Evolutionary conservation across 2,329 filamentous ascomycete genomes (phyloP).

Genomic region (Lasiodiplodia theobromae): DNA sequence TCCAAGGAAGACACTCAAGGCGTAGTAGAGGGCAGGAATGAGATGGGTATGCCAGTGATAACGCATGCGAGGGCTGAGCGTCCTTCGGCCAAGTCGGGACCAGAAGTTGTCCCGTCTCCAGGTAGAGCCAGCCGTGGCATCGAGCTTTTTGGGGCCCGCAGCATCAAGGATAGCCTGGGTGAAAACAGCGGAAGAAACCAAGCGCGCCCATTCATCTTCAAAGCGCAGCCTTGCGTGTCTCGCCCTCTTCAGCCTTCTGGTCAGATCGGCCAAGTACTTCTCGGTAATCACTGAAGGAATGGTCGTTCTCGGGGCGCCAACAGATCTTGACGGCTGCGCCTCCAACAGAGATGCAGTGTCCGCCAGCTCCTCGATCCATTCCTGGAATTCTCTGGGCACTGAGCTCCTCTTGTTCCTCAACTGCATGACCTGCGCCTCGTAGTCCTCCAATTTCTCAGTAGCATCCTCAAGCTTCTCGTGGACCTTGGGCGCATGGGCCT

Average conservation of each 20-base stretch:
- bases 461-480: slow-evolving; percentile 91
- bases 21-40: slow-evolving; percentile 71
- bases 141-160: slow-evolving; percentile 77
- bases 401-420: slow-evolving; percentile 82
- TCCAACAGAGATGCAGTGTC: slow-evolving; percentile 78
- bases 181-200: slow-evolving; percentile 76
- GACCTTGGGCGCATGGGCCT: slow-evolving; percentile 78
- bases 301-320: slow-evolving; percentile 32
- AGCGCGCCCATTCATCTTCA: slow-evolving; percentile 81
- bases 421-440: slow-evolving; percentile 82
- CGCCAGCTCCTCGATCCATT: slow-evolving; percentile 95
- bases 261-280: slow-evolving; percentile 89
- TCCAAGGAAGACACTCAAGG: slow-evolving; percentile 71
- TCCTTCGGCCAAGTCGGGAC: slow-evolving; percentile 35
- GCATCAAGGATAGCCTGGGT: slow-evolving; percentile 86
- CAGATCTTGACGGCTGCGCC: slow-evolving; percentile 47
- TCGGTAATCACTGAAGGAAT: slow-evolving; percentile 88
- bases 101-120: slow-evolving; percentile 37
- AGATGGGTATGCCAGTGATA: slow-evolving; percentile 79
- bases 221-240: slow-evolving; percentile 85
- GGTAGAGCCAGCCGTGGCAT: slow-evolving; percentile 52
- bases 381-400: slow-evolving; percentile 75
- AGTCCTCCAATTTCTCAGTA: slow-evolving; percentile 76
- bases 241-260: slow-evolving; percentile 79
- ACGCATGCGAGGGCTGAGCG: slow-evolving; percentile 82